phyloP scores from a whole-genome alignment of 768 basidiomycete species.

The Tricholoma furcatifolium region DNA sequence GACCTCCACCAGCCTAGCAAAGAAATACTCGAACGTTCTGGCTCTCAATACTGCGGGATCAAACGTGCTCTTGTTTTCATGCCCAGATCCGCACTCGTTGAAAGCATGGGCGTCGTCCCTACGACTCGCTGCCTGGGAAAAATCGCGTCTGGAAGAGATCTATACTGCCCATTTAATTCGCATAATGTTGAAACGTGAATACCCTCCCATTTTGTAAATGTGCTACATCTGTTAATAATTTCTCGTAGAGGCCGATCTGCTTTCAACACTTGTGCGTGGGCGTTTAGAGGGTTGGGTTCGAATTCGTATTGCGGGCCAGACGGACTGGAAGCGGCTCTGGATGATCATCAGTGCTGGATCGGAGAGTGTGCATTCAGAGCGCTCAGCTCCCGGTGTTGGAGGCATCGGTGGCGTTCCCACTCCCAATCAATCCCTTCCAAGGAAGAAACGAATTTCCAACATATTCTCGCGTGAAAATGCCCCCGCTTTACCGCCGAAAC shows the following conservation, averaged over 20 bases:
- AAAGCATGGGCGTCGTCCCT: slow-evolving; percentile 92
- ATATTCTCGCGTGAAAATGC: slow-evolving; percentile 55
- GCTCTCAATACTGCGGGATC: slow-evolving; percentile 93
- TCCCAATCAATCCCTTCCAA: slow-evolving; percentile 20
- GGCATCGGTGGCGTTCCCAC: slow-evolving; percentile 21
- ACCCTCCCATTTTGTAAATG: slow-evolving; percentile 2
- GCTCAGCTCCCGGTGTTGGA: slow-evolving; percentile 25
- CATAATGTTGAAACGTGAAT: slow-evolving; percentile 55
- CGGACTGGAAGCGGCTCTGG: slow-evolving; percentile 94
- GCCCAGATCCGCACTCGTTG: slow-evolving; percentile 65
- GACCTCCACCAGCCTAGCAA: slow-evolving; percentile 44
- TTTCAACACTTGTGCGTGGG: slow-evolving; percentile 64
- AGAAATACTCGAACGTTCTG: slow-evolving; percentile 74
- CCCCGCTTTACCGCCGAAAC: slow-evolving; percentile 28
- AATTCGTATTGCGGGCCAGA: slow-evolving; percentile 92
- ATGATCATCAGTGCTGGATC: slow-evolving; percentile 62
- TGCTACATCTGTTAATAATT: slow-evolving; percentile 1
- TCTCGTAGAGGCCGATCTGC: slow-evolving; percentile 45
- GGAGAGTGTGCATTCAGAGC: slow-evolving; percentile 24
- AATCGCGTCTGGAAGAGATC: slow-evolving; percentile 92
- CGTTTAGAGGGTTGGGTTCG: slow-evolving; percentile 91
- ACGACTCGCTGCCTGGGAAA: slow-evolving; percentile 91
- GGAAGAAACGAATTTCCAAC: slow-evolving; percentile 64
- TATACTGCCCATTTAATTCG: slow-evolving; percentile 94
- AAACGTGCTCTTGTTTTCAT: slow-evolving; percentile 87